phyloP scores from a whole-genome alignment of 306 rosid genomes.

The Astragalus glycyphyllos region DNA sequence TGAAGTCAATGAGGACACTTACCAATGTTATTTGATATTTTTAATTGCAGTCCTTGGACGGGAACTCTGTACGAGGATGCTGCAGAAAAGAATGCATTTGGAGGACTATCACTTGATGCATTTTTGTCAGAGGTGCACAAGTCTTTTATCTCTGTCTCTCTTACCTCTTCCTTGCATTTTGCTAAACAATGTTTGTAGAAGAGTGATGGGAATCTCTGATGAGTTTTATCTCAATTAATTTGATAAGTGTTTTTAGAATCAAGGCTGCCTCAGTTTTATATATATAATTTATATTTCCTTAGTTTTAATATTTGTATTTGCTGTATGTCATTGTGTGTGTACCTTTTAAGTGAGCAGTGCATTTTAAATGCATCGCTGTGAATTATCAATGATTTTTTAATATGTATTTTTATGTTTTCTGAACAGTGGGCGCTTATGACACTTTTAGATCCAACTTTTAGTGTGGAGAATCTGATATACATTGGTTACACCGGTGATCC shows the following conservation, averaged over 20 bases:
- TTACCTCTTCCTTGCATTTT: slow-evolving; percentile 18
- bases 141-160: slow-evolving; percentile 27
- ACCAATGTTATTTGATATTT: slow-evolving; percentile 31
- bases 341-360: slow-evolving; percentile 6
- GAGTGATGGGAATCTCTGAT: not conserved
- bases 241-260: slow-evolving; percentile 16
- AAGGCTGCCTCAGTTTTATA: slow-evolving; percentile 1
- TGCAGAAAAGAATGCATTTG: slow-evolving; percentile 80
- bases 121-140: slow-evolving; percentile 66
- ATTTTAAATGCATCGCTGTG: slow-evolving; percentile 17
- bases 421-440: slow-evolving; percentile 98
- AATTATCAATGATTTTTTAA: not conserved
- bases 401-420: slow-evolving; percentile 33
- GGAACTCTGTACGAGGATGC: slow-evolving; percentile 77
- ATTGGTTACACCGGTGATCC: slow-evolving; percentile 83
- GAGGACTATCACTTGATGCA: slow-evolving; percentile 82
- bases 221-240: slow-evolving; percentile 24
- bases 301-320: not conserved
- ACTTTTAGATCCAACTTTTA: slow-evolving; percentile 75
- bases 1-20: slow-evolving; percentile 17
- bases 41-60: slow-evolving; percentile 78
- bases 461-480: slow-evolving; percentile 91
- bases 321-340: slow-evolving; percentile 1
- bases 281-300: not conserved
- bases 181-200: slow-evolving; percentile 21